phyloP scores from a whole-genome alignment of 2,329 filamentous ascomycete species.

The Aureobasidium sp. region DNA sequence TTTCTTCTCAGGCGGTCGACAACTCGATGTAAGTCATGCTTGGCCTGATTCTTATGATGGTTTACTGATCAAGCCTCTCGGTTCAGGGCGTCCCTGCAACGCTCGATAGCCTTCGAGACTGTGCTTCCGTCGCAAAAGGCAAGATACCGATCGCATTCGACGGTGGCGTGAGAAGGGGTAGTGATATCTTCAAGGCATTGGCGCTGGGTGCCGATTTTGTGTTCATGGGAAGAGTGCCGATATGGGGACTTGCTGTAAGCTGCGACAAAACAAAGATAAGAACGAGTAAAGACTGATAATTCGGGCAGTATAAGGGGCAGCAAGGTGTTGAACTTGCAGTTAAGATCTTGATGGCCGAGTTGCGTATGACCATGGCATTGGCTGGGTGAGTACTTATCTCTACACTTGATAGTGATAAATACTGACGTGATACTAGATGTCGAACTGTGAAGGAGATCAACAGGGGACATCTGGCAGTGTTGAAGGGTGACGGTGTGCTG shows the following conservation, averaged over 20 bases:
- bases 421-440: background rate
- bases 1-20: conserved; percentile 31
- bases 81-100: conserved; percentile 34
- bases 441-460: conserved; percentile 7
- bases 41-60: no score
- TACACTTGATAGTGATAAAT: no score
- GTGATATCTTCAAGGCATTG: conserved; percentile 49
- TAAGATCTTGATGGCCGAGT: conserved; percentile 12
- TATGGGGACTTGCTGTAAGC: conserved; percentile 15
- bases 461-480: background rate
- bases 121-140: conserved; percentile 22
- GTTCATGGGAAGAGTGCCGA: conserved; percentile 11
- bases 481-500: conserved; percentile 17
- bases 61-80: no score
- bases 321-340: conserved; percentile 18
- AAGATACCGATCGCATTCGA: conserved; percentile 42
- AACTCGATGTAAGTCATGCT: conserved; percentile 40
- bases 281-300: no score
- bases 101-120: conserved; percentile 33
- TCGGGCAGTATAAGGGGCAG: conserved; percentile 24
- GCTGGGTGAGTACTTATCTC: background rate
- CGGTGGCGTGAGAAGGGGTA: conserved; percentile 44
- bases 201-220: conserved; percentile 36
- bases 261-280: no score
- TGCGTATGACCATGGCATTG: background rate